Percentiles rank a stretch among this genome's conserved stretches.
phyloP scores from a whole-genome alignment of 805 yeast genomes.

The Candida saitoana region DNA sequence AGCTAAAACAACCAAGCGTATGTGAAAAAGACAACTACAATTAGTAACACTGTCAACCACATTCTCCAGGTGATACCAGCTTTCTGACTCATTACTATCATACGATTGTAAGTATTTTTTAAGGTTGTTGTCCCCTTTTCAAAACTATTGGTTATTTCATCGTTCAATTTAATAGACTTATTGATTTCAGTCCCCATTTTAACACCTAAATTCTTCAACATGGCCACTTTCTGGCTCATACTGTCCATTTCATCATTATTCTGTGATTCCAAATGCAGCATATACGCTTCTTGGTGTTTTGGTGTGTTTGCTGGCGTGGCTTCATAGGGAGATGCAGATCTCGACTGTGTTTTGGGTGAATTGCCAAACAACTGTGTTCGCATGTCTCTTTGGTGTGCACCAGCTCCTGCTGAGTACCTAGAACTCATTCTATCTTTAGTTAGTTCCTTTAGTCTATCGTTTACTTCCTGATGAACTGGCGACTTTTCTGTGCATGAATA shows the following conservation, averaged over 20 bases:
- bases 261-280: constrained; percentile 42
- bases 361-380: constrained; percentile 37
- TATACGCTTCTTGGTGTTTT: constrained; percentile 38
- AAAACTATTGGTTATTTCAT: constrained; percentile 36
- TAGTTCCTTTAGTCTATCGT: too few relatives aligned
- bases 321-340: constrained; percentile 40
- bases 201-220: constrained; percentile 38
- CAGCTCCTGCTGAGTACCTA: constrained; percentile 24
- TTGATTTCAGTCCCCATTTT: constrained; percentile 44
- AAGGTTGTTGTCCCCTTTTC: constrained; percentile 38
- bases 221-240: constrained; percentile 39
- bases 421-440: constrained; percentile 22
- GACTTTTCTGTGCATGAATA: too few relatives aligned
- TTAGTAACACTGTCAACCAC: constrained; percentile 39
- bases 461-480: too few relatives aligned
- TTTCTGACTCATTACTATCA: constrained; percentile 43
- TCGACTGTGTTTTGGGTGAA: constrained; percentile 24
- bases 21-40: constrained; percentile 36
- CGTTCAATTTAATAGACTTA: constrained; percentile 36
- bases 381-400: constrained; percentile 40
- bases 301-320: constrained; percentile 23
- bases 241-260: constrained; percentile 38
- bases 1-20: constrained; percentile 36
- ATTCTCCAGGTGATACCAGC: constrained; percentile 44
- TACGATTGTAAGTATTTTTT: constrained; percentile 39